These are phyloP conservation scores for Fallopia convolvulus DNA, from an alignment of 148 eudicot species.

Conservation along the genomic window DNA sequence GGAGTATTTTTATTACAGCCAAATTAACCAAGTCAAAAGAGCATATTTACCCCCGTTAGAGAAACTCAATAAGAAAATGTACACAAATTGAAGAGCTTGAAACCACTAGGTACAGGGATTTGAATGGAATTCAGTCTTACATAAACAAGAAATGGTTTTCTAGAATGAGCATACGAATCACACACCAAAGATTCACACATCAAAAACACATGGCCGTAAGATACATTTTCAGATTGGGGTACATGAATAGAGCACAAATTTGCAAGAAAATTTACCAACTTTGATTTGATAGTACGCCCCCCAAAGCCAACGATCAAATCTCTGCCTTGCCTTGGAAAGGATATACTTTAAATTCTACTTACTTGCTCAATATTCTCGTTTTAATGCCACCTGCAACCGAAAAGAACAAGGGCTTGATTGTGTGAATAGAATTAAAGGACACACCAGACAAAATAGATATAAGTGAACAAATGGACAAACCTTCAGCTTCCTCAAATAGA, in stretches of 20 bases:
- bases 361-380: constrained; percentile 45
- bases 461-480: constrained; percentile 26
- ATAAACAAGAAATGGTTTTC: background rate
- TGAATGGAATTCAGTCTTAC: background rate
- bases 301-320: background rate
- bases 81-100: background rate
- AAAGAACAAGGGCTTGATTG: constrained; percentile 12
- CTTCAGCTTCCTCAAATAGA: constrained; percentile 82
- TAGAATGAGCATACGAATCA: background rate
- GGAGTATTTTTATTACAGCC: background rate
- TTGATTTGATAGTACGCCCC: background rate
- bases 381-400: constrained; percentile 61
- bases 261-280: background rate
- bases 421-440: constrained; percentile 7
- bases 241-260: background rate
- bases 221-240: background rate
- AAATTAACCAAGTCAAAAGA: background rate
- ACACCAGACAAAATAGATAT: background rate
- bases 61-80: background rate
- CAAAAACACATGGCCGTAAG: background rate
- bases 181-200: background rate
- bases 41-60: background rate
- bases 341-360: constrained; percentile 29
- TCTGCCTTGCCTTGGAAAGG: background rate
- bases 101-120: background rate